Percentiles rank a stretch among this genome's conserved stretches.
Evolutionary conservation across 768 basidiomycete species (phyloP).

Genomic region (Rickenella mellea): DNA sequence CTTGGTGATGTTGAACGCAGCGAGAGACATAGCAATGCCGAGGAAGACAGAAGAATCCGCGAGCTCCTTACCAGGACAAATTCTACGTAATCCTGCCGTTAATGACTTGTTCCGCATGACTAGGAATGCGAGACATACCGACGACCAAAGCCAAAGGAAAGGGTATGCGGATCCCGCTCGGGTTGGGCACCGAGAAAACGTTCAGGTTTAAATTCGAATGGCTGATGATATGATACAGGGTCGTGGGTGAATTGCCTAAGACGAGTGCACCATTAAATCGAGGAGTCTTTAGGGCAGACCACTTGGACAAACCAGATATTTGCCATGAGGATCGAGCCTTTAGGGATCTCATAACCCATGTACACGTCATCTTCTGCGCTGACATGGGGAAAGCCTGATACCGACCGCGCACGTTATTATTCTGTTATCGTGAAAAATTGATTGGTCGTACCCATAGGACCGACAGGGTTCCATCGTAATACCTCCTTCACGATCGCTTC

Average conservation of each 20-base stretch:
- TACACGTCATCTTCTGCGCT: conserved; percentile 21
- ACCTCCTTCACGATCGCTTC: conserved; percentile 17
- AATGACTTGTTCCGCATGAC: not conserved
- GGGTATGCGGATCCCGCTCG: not conserved
- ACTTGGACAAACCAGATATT: conserved; percentile 15
- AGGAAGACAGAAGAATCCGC: conserved; percentile 9
- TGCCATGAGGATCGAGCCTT: conserved; percentile 17
- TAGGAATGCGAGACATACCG: conserved; percentile 3
- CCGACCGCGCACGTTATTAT: too few relatives aligned
- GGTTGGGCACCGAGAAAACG: conserved; percentile 18
- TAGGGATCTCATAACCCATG: conserved; percentile 24
- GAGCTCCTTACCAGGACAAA: conserved; percentile 11
- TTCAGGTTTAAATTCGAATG: conserved; percentile 23
- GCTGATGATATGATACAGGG: conserved; percentile 19
- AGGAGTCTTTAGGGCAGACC: too few relatives aligned
- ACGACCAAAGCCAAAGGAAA: conserved; percentile 9
- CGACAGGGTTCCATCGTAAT: conserved; percentile 17
- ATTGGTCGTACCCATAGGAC: conserved; percentile 11
- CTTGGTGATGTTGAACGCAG: conserved; percentile 9
- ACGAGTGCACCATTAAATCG: too few relatives aligned
- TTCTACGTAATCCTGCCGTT: not conserved
- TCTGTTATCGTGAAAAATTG: too few relatives aligned
- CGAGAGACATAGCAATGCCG: conserved; percentile 7
- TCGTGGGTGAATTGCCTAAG: conserved; percentile 17
- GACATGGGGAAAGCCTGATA: conserved; percentile 11